Evolutionary conservation across 2,329 filamentous ascomycete genomes (phyloP).

Genomic region (Graphiopsis chlorocephala): DNA sequence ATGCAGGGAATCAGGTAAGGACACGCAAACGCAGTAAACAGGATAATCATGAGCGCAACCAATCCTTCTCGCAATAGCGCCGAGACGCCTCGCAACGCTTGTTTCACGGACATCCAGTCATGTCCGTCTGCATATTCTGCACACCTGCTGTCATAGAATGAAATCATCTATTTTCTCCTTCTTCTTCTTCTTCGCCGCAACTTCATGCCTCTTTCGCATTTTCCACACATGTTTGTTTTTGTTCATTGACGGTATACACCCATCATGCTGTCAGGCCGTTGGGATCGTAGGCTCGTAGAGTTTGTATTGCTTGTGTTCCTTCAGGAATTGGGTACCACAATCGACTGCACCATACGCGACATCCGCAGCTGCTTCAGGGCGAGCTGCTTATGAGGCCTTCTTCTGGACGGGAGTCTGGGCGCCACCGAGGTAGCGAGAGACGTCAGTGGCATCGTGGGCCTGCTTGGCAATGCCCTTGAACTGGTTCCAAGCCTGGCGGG

Average conservation of each 20-base stretch:
- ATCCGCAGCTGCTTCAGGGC: background rate
- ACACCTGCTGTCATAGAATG: slow-evolving; percentile 4
- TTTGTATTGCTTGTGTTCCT: slow-evolving; percentile 10
- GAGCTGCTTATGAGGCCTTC: slow-evolving; percentile 57
- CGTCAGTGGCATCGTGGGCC: slow-evolving; percentile 75
- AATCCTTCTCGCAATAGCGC: background rate
- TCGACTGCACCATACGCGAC: background rate
- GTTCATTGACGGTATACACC: slow-evolving; percentile 4
- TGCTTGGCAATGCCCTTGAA: slow-evolving; percentile 72
- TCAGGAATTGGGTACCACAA: background rate
- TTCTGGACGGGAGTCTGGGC: slow-evolving; percentile 53
- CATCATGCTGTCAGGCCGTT: slow-evolving; percentile 15
- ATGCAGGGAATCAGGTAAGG: slow-evolving; percentile 2
- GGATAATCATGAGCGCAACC: background rate
- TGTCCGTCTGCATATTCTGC: slow-evolving; percentile 1
- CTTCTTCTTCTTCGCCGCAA: background rate
- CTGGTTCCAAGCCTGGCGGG: slow-evolving; percentile 74
- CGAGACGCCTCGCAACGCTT: slow-evolving; percentile 15
- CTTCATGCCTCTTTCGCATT: background rate
- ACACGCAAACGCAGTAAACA: slow-evolving; percentile 5
- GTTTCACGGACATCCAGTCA: background rate
- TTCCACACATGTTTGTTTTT: slow-evolving; percentile 1
- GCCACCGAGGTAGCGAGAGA: slow-evolving; percentile 67
- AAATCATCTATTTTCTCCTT: slow-evolving; percentile 12
- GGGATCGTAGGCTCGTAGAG: slow-evolving; percentile 15